These are phyloP conservation scores for Fusarium brevicatenulatum DNA, from an alignment of 2,329 filamentous ascomycete species.

Conservation along the genomic window DNA sequence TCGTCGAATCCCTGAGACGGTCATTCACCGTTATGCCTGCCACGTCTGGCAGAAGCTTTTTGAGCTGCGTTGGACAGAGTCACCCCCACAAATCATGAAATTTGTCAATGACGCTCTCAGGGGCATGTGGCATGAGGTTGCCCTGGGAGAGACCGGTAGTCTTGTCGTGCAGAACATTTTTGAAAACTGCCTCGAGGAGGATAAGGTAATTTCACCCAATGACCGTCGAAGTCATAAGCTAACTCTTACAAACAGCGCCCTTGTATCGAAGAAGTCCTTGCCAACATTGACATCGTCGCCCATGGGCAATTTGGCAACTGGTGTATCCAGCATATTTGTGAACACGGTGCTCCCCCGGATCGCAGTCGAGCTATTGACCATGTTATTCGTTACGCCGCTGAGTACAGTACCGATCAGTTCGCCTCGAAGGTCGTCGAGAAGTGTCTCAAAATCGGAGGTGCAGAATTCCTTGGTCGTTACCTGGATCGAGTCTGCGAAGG, in stretches of 20 bases:
- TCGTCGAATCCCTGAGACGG: conserved; percentile 94
- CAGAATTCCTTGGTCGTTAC: conserved; percentile 91
- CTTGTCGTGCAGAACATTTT: conserved; percentile 99
- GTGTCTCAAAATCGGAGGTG: conserved; percentile 94
- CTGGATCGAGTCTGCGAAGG: conserved; percentile 94
- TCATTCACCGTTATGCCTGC: conserved; percentile 98
- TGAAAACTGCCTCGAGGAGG: conserved; percentile 97
- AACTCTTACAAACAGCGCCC: conserved; percentile 72
- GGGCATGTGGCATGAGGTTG: conserved; percentile 99
- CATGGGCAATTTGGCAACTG: conserved; percentile 99
- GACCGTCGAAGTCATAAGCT: conserved; percentile 6
- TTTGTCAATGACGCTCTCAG: conserved; percentile 95
- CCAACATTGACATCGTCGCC: conserved; percentile 94
- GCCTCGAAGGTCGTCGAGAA: conserved; percentile 99
- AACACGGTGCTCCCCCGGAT: conserved; percentile 91
- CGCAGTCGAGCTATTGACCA: conserved; percentile 95
- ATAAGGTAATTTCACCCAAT: conserved; percentile 76
- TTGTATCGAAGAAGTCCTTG: conserved; percentile 95
- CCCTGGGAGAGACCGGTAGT: conserved; percentile 95
- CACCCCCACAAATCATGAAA: conserved; percentile 97
- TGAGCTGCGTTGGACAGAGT: conserved; percentile 93
- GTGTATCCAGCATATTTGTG: conserved; percentile 99
- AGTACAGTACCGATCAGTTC: conserved; percentile 99
- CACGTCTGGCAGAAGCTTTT: conserved; percentile 99
- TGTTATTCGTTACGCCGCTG: conserved; percentile 89